Conservation (phyloP, 1,139 yeast species). For the Hyphopichia fennica region DNA sequence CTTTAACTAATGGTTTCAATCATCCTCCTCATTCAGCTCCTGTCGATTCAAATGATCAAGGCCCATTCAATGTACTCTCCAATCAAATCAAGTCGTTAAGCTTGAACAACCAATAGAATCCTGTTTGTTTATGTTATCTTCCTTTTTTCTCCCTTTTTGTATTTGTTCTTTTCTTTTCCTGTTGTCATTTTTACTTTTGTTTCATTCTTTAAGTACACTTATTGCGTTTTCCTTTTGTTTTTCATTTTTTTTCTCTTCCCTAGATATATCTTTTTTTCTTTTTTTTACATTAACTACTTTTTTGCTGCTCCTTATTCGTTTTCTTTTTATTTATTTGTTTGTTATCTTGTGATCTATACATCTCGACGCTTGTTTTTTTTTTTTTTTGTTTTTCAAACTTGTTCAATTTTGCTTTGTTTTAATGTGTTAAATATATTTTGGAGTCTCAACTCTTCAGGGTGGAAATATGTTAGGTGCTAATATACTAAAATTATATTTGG, state of each 20-base stretch:
- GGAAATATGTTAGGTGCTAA: background rate
- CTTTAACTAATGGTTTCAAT: constrained; percentile 1
- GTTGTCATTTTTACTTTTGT: background rate
- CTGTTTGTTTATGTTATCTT: background rate
- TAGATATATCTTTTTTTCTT: too few relatives aligned
- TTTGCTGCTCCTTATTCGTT: too few relatives aligned
- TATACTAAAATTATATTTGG: background rate
- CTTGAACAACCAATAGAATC: constrained; percentile 20
- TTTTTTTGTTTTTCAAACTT: background rate
- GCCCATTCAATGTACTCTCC: constrained; percentile 20
- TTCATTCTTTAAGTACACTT: constrained; percentile 1
- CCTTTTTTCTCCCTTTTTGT: background rate
- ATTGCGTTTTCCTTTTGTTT: background rate
- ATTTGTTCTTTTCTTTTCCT: background rate
- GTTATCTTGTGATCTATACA: too few relatives aligned
- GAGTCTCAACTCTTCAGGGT: background rate
- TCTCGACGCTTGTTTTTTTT: too few relatives aligned
- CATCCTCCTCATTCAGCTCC: constrained; percentile 12
- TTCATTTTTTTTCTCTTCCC: background rate
- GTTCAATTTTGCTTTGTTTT: background rate
- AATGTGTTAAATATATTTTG: background rate
- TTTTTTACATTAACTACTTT: too few relatives aligned
- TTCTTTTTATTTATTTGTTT: too few relatives aligned
- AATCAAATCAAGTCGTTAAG: constrained; percentile 38
- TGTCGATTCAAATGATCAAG: constrained; percentile 8